These are phyloP conservation scores for Bimuria novae-zelandiae DNA, from an alignment of 2,329 filamentous ascomycete genomes.

Conservation along the genomic window DNA sequence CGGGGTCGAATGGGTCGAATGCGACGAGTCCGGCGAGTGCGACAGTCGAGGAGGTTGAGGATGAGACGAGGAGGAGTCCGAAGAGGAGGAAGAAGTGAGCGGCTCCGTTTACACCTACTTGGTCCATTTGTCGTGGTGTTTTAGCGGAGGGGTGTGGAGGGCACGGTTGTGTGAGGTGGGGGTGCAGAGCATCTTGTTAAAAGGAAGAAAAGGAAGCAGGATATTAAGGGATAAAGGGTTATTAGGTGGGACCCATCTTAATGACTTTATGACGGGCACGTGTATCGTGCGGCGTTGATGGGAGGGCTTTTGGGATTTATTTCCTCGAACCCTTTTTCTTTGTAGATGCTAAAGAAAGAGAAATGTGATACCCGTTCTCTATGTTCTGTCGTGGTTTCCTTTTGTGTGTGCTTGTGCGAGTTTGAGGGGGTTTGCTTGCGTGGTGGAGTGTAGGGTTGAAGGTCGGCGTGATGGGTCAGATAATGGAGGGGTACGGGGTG, in stretches of 20 bases:
- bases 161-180: no score
- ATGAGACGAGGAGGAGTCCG: constrained; percentile 33
- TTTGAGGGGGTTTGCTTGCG: no score
- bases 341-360: background rate
- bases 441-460: no score
- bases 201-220: background rate
- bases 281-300: background rate
- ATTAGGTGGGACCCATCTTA: background rate
- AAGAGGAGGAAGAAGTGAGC: constrained; percentile 37
- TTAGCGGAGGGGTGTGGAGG: no score
- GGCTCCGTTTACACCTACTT: background rate
- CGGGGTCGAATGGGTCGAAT: no score
- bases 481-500: no score
- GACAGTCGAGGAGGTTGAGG: constrained; percentile 44
- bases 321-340: background rate
- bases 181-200: no score
- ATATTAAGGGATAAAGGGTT: background rate
- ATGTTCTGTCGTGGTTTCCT: background rate
- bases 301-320: background rate
- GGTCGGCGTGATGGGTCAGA: no score
- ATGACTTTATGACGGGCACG: constrained; percentile 5
- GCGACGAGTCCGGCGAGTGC: constrained; percentile 44
- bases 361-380: background rate
- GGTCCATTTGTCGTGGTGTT: background rate
- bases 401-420: no score